Percentiles rank a stretch among this genome's conserved stretches.
phyloP scores from a whole-genome alignment of 225 moss, liverwort and hornwort species.

The Asterella californica region DNA sequence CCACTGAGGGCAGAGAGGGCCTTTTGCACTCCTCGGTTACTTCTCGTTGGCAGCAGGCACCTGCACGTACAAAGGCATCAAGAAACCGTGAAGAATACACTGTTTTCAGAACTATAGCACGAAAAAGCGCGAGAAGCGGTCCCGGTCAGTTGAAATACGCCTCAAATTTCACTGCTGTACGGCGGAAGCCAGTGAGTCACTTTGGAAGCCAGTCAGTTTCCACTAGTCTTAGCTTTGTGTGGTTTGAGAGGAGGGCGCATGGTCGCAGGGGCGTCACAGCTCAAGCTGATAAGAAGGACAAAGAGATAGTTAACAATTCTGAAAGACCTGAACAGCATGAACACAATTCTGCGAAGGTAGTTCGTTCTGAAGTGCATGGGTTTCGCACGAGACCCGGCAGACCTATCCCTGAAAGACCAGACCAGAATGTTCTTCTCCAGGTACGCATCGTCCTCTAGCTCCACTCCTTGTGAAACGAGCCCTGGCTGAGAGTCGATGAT shows the following conservation, averaged over 20 bases:
- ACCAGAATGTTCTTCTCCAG: constrained; percentile 29
- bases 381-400: constrained; percentile 27
- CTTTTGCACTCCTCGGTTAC: neutral
- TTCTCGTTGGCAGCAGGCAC: neutral
- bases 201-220: neutral
- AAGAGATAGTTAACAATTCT: neutral
- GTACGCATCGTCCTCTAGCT: constrained; percentile 5
- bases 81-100: neutral
- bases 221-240: neutral
- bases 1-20: neutral
- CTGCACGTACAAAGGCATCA: neutral
- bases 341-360: neutral
- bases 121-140: neutral
- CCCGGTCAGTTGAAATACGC: neutral
- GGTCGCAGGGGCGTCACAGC: constrained; percentile 7
- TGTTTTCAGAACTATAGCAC: neutral
- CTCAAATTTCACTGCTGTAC: neutral
- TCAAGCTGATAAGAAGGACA: neutral
- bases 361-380: constrained; percentile 27
- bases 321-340: neutral
- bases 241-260: neutral
- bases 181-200: neutral
- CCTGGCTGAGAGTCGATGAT: neutral
- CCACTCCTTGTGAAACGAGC: neutral
- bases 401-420: constrained; percentile 15